phyloP scores from a whole-genome alignment of 306 rosid species.

The Lathyrus aphaca region DNA sequence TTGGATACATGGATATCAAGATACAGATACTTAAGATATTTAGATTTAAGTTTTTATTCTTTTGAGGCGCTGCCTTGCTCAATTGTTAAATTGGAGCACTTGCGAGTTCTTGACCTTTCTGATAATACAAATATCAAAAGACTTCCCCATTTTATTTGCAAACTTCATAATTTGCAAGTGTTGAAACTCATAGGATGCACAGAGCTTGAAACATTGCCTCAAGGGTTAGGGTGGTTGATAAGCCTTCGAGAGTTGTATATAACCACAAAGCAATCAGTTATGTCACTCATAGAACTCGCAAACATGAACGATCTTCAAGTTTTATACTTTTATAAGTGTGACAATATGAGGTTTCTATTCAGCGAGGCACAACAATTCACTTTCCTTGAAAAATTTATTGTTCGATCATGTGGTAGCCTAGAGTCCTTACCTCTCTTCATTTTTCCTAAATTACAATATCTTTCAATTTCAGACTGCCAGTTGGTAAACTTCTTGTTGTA shows the following conservation, averaged over 20 bases:
- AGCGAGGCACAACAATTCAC: neutral
- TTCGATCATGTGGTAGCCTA: neutral
- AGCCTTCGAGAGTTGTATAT: slow-evolving; percentile 7
- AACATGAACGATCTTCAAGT: neutral
- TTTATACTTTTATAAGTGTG: neutral
- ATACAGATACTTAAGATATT: too few species aligned
- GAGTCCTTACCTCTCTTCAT: neutral
- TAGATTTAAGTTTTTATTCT: neutral
- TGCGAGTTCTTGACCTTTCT: neutral
- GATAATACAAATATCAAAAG: neutral
- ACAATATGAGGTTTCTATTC: slow-evolving; percentile 12
- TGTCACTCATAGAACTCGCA: neutral
- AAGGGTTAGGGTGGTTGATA: slow-evolving; percentile 8
- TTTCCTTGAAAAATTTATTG: neutral
- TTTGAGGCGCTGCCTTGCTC: neutral
- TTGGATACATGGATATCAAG: neutral
- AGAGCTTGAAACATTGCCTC: slow-evolving; percentile 27
- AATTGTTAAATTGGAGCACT: slow-evolving; percentile 7
- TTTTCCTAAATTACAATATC: neutral
- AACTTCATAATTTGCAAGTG: slow-evolving; percentile 24
- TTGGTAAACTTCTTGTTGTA: neutral
- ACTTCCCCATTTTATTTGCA: neutral
- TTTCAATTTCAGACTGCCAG: neutral
- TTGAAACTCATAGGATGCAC: neutral
- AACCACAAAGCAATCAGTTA: slow-evolving; percentile 27